Evolutionary conservation across 2,329 filamentous ascomycete genomes (phyloP).

Genomic region (Thielaviopsis euricoi): DNA sequence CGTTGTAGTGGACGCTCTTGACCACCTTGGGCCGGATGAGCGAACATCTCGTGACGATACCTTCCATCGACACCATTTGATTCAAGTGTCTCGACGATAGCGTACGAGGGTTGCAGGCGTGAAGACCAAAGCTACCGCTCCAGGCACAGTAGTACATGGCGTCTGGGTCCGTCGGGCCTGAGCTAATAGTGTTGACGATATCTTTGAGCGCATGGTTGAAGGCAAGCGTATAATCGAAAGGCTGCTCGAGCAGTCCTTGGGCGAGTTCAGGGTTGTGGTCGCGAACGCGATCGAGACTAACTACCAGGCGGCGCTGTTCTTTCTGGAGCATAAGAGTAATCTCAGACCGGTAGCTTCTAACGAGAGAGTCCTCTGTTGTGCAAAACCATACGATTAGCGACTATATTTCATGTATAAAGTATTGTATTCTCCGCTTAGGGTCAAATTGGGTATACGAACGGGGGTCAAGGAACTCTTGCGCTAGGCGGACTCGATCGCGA

Average conservation of each 20-base stretch:
- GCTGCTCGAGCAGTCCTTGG: slow-evolving; percentile 58
- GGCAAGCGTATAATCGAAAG: slow-evolving; percentile 75
- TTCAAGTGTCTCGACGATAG: slow-evolving; percentile 81
- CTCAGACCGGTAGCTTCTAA: slow-evolving; percentile 69
- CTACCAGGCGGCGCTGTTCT: slow-evolving; percentile 45
- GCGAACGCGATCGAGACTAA: slow-evolving; percentile 81
- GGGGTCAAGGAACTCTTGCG: slow-evolving; percentile 87
- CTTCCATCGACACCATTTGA: slow-evolving; percentile 91
- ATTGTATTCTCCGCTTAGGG: not conserved
- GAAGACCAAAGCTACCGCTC: slow-evolving; percentile 87
- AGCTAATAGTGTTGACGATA: slow-evolving; percentile 64
- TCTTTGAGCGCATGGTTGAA: slow-evolving; percentile 86
- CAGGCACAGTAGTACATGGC: slow-evolving; percentile 93
- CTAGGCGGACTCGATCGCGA: slow-evolving; percentile 67
- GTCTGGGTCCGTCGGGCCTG: slow-evolving; percentile 62
- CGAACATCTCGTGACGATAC: slow-evolving; percentile 92
- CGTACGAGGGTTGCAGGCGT: slow-evolving; percentile 85
- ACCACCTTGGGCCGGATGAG: slow-evolving; percentile 94
- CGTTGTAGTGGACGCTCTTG: slow-evolving; percentile 94
- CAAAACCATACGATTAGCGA: not conserved
- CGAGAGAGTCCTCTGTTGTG: slow-evolving; percentile 32
- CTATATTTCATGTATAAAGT: not conserved
- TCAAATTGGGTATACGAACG: slow-evolving; percentile 36
- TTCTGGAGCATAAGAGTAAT: slow-evolving; percentile 65
- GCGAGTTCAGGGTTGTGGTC: slow-evolving; percentile 74